These are phyloP conservation scores for Bathelium albidoporum DNA, from an alignment of 495 filamentous ascomycete species.

Conservation along the genomic window DNA sequence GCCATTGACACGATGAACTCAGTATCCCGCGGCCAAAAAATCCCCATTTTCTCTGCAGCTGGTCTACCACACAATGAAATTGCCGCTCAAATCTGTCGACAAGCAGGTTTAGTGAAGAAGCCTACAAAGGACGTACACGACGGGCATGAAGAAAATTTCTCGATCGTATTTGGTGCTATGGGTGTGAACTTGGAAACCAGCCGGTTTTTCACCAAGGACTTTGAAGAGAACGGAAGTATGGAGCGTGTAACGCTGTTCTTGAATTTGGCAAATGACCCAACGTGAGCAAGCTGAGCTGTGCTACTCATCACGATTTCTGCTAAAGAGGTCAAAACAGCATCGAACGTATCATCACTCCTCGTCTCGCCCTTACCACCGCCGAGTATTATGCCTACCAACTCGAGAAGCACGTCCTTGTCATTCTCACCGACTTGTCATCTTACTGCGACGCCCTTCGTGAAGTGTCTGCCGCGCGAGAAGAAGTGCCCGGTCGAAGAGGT, in stretches of 20 bases:
- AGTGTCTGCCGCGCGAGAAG: constrained; percentile 94
- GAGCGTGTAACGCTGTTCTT: constrained; percentile 95
- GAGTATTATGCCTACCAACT: constrained; percentile 99
- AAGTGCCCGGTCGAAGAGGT: constrained; percentile 98
- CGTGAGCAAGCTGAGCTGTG: constrained; percentile 47
- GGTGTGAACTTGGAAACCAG: constrained; percentile 99
- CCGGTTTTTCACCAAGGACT: constrained; percentile 96
- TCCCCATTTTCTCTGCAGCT: constrained; percentile 97
- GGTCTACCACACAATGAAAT: constrained; percentile 99
- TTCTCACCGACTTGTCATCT: constrained; percentile 93
- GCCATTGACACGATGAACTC: constrained; percentile 99
- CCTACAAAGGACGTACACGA: constrained; percentile 94
- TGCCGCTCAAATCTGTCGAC: constrained; percentile 92
- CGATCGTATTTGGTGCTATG: constrained; percentile 98
- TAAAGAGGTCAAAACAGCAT: constrained; percentile 48
- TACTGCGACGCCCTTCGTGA: constrained; percentile 99
- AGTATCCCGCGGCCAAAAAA: constrained; percentile 98
- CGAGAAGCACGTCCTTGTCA: constrained; percentile 98
- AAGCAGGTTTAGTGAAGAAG: constrained; percentile 81
- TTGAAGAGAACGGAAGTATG: constrained; percentile 98
- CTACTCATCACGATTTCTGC: not conserved
- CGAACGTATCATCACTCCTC: constrained; percentile 99
- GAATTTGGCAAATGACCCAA: constrained; percentile 98
- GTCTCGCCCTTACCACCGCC: constrained; percentile 94
- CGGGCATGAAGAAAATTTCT: constrained; percentile 97